Conservation (phyloP, 1,284 basidiomycete genomes). For the Pyrrhoderma noxium region DNA sequence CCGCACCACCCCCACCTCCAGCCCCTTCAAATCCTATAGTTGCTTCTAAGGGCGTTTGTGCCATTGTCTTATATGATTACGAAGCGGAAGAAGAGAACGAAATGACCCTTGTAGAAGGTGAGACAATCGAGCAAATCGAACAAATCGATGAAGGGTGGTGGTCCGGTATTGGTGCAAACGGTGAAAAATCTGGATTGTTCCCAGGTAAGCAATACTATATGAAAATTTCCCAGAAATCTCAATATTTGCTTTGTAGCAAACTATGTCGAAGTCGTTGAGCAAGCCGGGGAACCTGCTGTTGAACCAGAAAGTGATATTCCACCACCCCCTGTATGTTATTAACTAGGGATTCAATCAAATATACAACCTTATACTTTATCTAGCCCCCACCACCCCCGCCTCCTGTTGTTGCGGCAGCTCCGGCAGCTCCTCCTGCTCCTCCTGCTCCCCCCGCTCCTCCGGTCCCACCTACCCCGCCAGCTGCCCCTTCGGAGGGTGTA, state of each 20-base stretch:
- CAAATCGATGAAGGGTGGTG: constrained; percentile 85
- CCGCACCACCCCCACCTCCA: constrained; percentile 32
- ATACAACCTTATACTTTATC: constrained; percentile 10
- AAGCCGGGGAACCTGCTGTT: constrained; percentile 29
- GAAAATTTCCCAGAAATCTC: neutral
- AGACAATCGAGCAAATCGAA: constrained; percentile 76
- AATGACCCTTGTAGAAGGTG: constrained; percentile 72
- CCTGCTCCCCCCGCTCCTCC: constrained; percentile 26
- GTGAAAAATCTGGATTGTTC: constrained; percentile 65
- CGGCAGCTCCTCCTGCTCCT: constrained; percentile 28
- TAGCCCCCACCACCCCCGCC: constrained; percentile 30
- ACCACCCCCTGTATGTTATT: constrained; percentile 30
- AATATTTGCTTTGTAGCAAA: constrained; percentile 42
- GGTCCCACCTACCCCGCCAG: constrained; percentile 24
- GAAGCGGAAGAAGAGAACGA: constrained; percentile 84
- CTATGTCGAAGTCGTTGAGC: constrained; percentile 70
- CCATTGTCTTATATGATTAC: constrained; percentile 72
- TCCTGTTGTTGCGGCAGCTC: constrained; percentile 36
- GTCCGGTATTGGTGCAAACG: constrained; percentile 62
- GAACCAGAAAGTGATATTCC: constrained; percentile 34
- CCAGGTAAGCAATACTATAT: constrained; percentile 43
- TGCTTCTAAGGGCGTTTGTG: constrained; percentile 46
- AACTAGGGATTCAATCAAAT: constrained; percentile 2
- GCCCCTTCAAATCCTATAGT: constrained; percentile 25
- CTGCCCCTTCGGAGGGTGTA: constrained; percentile 44